Evolutionary conservation across 2,329 filamentous ascomycete genomes (phyloP).

Genomic region (Talaromyces sp.): DNA sequence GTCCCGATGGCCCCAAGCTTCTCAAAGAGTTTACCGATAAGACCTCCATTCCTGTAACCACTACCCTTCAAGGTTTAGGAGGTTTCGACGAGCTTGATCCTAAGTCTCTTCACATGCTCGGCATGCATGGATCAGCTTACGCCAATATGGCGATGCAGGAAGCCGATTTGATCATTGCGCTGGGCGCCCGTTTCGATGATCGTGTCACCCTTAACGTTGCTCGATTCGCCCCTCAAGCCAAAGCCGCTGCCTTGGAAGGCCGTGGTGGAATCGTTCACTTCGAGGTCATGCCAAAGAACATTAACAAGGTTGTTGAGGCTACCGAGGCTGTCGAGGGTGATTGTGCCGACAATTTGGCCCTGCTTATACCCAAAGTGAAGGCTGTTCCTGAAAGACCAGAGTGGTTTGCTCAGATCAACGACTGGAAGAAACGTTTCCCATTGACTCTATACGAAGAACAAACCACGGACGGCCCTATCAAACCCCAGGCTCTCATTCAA

Average conservation of each 20-base stretch:
- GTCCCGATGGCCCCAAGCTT: slow-evolving; percentile 72
- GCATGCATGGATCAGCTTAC: slow-evolving; percentile 96
- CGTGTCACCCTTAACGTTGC: slow-evolving; percentile 78
- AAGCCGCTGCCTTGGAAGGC: slow-evolving; percentile 75
- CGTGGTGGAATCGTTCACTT: slow-evolving; percentile 96
- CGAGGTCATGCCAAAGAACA: slow-evolving; percentile 99
- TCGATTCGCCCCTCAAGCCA: slow-evolving; percentile 87
- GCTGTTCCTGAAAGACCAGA: slow-evolving; percentile 65
- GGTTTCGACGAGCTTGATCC: slow-evolving; percentile 89
- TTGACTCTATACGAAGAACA: slow-evolving; percentile 77
- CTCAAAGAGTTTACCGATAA: slow-evolving; percentile 87
- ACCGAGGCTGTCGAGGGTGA: slow-evolving; percentile 95
- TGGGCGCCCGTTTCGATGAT: slow-evolving; percentile 93
- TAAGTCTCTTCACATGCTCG: slow-evolving; percentile 96
- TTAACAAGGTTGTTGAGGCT: slow-evolving; percentile 98
- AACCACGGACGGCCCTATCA: slow-evolving; percentile 74
- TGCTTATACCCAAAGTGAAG: slow-evolving; percentile 70
- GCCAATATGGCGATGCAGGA: slow-evolving; percentile 99
- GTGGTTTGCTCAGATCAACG: slow-evolving; percentile 86
- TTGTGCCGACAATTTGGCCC: slow-evolving; percentile 71
- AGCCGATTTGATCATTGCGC: slow-evolving; percentile 89
- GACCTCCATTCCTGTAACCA: slow-evolving; percentile 88
- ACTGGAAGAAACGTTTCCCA: slow-evolving; percentile 90
- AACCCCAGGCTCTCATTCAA: slow-evolving; percentile 90
- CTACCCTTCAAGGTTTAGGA: slow-evolving; percentile 89